Base-by-base conservation (phyloP, 2,329 filamentous ascomycete genomes). In the Cucurbitaria berberidis region DNA sequence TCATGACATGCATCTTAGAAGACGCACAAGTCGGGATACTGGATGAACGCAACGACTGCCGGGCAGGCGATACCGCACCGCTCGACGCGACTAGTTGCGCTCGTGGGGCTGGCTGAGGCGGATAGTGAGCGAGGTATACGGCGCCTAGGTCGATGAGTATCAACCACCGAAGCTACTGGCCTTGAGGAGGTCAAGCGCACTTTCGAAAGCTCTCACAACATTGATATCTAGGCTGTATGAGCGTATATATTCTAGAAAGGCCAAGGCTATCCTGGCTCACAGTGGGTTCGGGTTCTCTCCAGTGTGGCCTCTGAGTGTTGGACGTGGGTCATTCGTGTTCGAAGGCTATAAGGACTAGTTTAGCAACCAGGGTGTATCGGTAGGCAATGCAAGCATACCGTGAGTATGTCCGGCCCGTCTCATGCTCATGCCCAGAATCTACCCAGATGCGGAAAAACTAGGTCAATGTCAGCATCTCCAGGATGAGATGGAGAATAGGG, bases 391-490 rank as follows among this genome's bases (percentile, higher is more conserved):
- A 50, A 48, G 54, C 27, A 22, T 73, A 89, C 88, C 92, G 86
- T 74, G 93, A 93, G 58, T 86, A 81, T 21, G 90, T 89, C 50
- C 93, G 84, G 53, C 88, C 87, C 49, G 89, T 86, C 72, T 96
- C 93, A 56, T 90, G 86, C 10, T 81, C 77, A 27, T 86, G 83
- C 1, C 89, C 88, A 11, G 89, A 85, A 18, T 87, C 81, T 21
- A 90, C 89, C 92, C 93, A 97, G 30, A 87, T 78, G 52, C 83
- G 82, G 73, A 96, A 96, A 70, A 89, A 89, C 91, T 96, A 60
- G 9, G n/a, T 19, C n/a, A 2, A 10, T 16, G 47, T 66, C 48
- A 69, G 62, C 22, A 44, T 22, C 2, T 8, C 29, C 21, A 2
- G 10, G 15, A 18, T 19, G 39, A 30, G 6, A 3, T 16, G 8